phyloP scores from a whole-genome alignment of 768 basidiomycete species.

The Clathrus columnatus region DNA sequence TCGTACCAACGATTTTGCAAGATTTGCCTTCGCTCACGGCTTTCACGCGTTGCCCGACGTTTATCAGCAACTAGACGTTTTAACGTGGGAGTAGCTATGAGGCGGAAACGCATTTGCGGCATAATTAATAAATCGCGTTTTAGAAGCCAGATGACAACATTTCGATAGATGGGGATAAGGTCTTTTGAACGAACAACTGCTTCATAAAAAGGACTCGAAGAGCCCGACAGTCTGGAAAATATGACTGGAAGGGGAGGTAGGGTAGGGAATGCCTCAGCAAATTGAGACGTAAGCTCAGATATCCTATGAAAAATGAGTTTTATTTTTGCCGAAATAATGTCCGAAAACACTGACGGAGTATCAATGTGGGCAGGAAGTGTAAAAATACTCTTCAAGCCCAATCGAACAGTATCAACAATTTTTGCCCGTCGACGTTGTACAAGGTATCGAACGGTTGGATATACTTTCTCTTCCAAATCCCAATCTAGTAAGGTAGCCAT shows the following conservation, averaged over 20 bases:
- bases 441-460: conserved; percentile 87
- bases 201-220: conserved; percentile 62
- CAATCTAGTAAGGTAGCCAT: conserved; percentile 76
- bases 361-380: conserved; percentile 59
- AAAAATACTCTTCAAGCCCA: conserved; percentile 73
- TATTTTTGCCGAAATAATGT: conserved; percentile 11
- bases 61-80: conserved; percentile 43
- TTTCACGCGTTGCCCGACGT: conserved; percentile 1
- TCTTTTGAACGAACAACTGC: conserved; percentile 66
- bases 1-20: not conserved
- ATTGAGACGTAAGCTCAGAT: conserved; percentile 46
- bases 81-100: conserved; percentile 68
- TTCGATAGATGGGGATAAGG: conserved; percentile 59
- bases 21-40: not conserved
- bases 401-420: conserved; percentile 78
- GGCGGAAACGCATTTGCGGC: conserved; percentile 75
- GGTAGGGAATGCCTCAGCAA: conserved; percentile 50
- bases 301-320: conserved; percentile 30
- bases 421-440: conserved; percentile 87
- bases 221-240: conserved; percentile 65
- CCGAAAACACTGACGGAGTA: conserved; percentile 39
- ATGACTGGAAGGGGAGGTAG: conserved; percentile 68
- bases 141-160: conserved; percentile 87
- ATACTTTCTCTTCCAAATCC: conserved; percentile 75
- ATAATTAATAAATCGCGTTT: conserved; percentile 79